A percentile compares a stretch with the other conserved stretches of the same genome.
These are phyloP conservation scores for Cicer cuneatum DNA, from an alignment of 306 rosid genomes.

Conservation along the genomic window DNA sequence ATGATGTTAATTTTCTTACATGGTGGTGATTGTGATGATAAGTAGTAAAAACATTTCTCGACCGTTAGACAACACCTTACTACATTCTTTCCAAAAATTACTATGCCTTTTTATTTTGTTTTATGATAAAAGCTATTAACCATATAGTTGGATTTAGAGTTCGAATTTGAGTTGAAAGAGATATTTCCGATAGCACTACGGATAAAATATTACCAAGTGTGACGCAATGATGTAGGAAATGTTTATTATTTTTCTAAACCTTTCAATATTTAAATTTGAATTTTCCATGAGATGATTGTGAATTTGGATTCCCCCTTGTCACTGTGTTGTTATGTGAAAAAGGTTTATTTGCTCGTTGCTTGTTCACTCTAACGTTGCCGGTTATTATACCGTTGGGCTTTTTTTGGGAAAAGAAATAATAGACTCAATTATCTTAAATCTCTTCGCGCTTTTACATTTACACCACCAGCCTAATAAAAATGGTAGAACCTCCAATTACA, in stretches of 20 bases:
- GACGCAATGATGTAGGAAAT: background rate
- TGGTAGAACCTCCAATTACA: no score
- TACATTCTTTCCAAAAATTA: no score
- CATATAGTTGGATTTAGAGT: no score
- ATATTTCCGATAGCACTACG: no score
- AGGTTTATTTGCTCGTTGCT: background rate
- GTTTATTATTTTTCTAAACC: background rate
- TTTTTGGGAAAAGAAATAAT: no score
- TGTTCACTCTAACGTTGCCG: background rate
- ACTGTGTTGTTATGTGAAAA: background rate
- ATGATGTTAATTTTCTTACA: background rate
- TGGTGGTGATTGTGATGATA: background rate
- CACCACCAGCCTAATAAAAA: no score
- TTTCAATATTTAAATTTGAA: conserved; percentile 13
- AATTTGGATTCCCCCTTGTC: conserved; percentile 31
- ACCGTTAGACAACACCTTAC: background rate
- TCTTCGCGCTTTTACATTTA: no score
- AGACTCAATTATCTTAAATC: no score
- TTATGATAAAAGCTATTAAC: no score
- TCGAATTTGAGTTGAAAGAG: no score
- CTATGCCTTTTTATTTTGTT: no score
- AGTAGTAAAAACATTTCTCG: background rate
- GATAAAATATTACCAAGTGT: no score
- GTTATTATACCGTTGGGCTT: background rate
- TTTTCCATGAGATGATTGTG: background rate